Evolutionary conservation across 2,329 filamentous ascomycete species (phyloP), one percentile per base, ranked within the genome.

Genomic region (Pseudocercospora fuligena): DNA sequence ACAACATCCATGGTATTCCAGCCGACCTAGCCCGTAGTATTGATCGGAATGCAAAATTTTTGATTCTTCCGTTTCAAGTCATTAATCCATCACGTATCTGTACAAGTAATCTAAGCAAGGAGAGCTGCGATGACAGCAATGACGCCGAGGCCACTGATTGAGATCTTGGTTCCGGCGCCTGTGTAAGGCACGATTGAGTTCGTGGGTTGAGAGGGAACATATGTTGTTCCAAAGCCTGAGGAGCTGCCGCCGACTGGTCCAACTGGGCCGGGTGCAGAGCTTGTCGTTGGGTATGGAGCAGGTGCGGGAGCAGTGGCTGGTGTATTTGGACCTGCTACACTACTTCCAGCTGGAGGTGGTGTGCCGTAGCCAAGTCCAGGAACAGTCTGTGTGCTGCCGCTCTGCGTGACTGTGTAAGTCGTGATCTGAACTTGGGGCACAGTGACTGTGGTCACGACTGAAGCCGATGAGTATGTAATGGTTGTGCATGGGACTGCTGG

Each of bases 361-460:
- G 66, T 54, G 40, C 68, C 66, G 47, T 72, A 71, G 25, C 67
- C 70, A 5, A 72, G 66, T 21, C 68, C 69, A 19, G 67, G 67
- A 11, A 69, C 66, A 11, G 64, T 25, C 16, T 47, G 43, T 5
- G 67, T 68, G 27, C 58, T 64, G 27, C 69, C 69, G 46, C 67
- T 49, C 12, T 65, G 61, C 12, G 67, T 72, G 59, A 69, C 62
- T 11, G 69, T 71, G 64, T 70, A 71, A 8, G 67, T 71, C 11
- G 67, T 71, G 16, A 72, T 68, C 12, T 67, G 64, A 43, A 73
- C 72, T 68, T 81, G 79, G 0, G 82, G 82, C 25, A 84, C 81
- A 14, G 81, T 83, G 65, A 84, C 73, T 21, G 79, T 79, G 4
- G 79, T 82, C 23, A 76, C 72, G 58, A 80, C 70, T 16, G 73